Percentiles rank a stretch among this genome's conserved stretches.
phyloP scores from a whole-genome alignment of 2,329 filamentous ascomycete genomes.

The Aureobasidium lini region DNA sequence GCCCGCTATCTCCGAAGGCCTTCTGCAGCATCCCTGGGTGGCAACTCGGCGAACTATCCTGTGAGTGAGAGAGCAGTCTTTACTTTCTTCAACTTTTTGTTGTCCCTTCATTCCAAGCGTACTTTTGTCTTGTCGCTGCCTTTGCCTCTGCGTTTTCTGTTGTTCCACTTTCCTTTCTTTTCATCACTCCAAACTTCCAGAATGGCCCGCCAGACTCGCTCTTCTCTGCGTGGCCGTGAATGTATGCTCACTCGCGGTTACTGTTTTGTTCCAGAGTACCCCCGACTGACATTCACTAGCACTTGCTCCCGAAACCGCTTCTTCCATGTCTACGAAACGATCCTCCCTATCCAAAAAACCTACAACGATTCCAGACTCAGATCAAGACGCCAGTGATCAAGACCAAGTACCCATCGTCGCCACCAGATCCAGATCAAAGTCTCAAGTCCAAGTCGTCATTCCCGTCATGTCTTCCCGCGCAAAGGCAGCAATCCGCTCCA shows the following conservation, averaged over 20 bases:
- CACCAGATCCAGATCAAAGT: neutral
- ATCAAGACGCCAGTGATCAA: neutral
- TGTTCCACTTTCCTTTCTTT: neutral
- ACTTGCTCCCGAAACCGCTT: neutral
- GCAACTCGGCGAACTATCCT: neutral
- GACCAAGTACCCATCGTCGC: neutral
- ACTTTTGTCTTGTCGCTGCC: neutral
- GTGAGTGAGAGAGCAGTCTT: slow-evolving; percentile 1
- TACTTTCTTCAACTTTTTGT: neutral
- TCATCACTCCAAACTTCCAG: neutral
- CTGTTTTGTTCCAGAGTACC: neutral
- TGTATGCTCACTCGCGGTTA: neutral
- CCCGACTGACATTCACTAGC: slow-evolving; percentile 5
- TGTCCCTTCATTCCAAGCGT: neutral
- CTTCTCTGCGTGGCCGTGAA: slow-evolving; percentile 1
- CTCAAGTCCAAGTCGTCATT: slow-evolving; percentile 13
- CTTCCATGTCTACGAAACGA: neutral
- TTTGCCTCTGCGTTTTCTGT: neutral
- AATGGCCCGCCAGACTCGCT: slow-evolving; percentile 9
- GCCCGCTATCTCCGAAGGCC: neutral
- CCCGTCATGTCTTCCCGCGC: slow-evolving; percentile 8
- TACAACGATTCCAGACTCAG: slow-evolving; percentile 2
- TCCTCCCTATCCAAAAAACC: neutral
- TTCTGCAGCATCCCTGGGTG: slow-evolving; percentile 5
- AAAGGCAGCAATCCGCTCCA: neutral